phyloP scores from a whole-genome alignment of 2,329 filamentous ascomycete genomes.

The Onygenales sp. region DNA sequence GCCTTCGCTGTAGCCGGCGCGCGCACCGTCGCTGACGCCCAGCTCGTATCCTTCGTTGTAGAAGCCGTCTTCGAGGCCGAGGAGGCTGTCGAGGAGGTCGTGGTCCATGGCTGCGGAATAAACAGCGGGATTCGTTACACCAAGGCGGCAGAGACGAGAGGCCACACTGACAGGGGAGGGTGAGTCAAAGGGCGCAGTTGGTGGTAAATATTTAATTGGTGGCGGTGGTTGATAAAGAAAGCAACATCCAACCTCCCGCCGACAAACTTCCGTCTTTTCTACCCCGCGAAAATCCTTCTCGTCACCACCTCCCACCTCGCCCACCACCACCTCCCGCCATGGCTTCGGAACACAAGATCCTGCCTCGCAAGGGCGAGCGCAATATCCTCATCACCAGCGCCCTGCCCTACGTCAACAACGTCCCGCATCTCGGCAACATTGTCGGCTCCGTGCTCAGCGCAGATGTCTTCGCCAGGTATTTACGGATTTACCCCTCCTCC shows the following conservation, averaged over 20 bases:
- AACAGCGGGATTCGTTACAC: not conserved
- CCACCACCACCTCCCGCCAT: slow-evolving; percentile 7
- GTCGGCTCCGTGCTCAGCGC: slow-evolving; percentile 80
- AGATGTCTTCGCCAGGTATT: slow-evolving; percentile 64
- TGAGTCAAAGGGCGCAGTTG: not conserved
- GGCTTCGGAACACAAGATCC: slow-evolving; percentile 11
- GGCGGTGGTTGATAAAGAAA: not conserved
- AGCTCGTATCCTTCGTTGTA: slow-evolving; percentile 73
- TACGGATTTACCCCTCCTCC: slow-evolving; percentile 20
- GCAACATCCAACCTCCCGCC: not conserved
- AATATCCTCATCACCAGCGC: slow-evolving; percentile 89
- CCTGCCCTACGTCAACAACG: slow-evolving; percentile 74
- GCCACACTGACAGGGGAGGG: too few relatives aligned
- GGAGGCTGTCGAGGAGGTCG: slow-evolving; percentile 47
- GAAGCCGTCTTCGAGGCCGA: slow-evolving; percentile 57
- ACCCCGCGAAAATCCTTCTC: slow-evolving; percentile 6
- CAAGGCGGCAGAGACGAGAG: not conserved
- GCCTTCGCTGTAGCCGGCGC: slow-evolving; percentile 76
- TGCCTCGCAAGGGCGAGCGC: slow-evolving; percentile 52
- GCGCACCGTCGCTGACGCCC: slow-evolving; percentile 64
- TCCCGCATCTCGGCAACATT: slow-evolving; percentile 81
- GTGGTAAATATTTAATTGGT: too few relatives aligned
- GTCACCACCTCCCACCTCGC: slow-evolving; percentile 2
- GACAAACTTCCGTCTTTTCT: not conserved
- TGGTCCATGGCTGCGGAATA: not conserved